Evolutionary conservation across 164 flowering plant species (phyloP), one percentile per base, ranked within the genome.

Genomic region (Chimonanthus praecox): DNA sequence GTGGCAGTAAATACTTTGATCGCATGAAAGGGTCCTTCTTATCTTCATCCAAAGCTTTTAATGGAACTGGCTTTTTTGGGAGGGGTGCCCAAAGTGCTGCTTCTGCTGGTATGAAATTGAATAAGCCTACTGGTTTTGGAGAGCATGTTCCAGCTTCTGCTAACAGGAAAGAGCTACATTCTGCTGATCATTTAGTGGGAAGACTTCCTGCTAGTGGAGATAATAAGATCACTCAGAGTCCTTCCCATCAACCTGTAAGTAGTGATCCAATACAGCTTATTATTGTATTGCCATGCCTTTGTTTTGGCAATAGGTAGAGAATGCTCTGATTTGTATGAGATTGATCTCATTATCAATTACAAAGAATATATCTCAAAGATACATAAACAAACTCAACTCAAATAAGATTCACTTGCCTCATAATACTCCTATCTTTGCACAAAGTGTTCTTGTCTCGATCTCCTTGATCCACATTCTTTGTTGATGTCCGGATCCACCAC

Each of bases 11-110:
- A 82, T 92, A 90, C 76, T 76, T 94, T 61, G 97, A 94, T 71
- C 89, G 91, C 2, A 82, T 92, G 91, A 90, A 77, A 84, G 95
- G 97, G 58, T 87, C 90, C 16, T 80, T 91, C 67, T 75, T 91
- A 54, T 88, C 92, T 67, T 89, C 98, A 61, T 90, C 97, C 13
- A 91, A 84, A 79, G 95, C 95, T 71, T 88, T 92, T 70, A 80
- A 86, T 81, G 94, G 91, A 45, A 80, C 87, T 74, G 81, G 81
- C 77, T 87, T 91, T 73, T 94, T 92, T 81, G 92, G 95, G 67
- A 90, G 76, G 80, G 81, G 86, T 71, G 49, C 77, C 65, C 82
- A 78, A 58, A 67, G 80, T 74, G 70, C 83, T 79, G 72, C 87
- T 21, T 73, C 78, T 75, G 78, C 80, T 72, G 69, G 63, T 83